Base-by-base conservation (phyloP, 176 grass and related monocot genomes). In the Avena atlantica region DNA sequence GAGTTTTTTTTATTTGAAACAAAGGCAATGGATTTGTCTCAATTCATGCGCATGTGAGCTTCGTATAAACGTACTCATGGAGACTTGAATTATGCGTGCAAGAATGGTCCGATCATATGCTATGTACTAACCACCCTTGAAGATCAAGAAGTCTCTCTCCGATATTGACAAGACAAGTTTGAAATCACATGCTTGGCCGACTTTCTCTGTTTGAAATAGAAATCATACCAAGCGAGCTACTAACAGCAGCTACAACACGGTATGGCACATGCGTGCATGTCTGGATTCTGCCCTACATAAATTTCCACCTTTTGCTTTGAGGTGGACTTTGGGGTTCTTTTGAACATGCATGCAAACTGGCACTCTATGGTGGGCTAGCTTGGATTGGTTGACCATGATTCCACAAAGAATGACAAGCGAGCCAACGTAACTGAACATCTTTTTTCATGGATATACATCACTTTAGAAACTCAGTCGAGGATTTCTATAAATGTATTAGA, bases 301-400 rank as follows among this genome's bases (percentile, higher is more conserved):
- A 16, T 5, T 36, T 69, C 37, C 24, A 8, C n/a, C 14, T 24
- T 37, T 56, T 12, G 16, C 57, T 49, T 36, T 36, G 12, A 4
- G 10, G 75, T 86, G 50, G 83, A 86, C 70, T 66, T 81, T 60
- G 4, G n/a, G 49, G 1, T 62, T 21, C 20, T 51, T 24, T 29
- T 61, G 50, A 70, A 86, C 50, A 52, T 77, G 78, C 19, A 52
- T 82, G 78, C 59, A 80, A 27, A 55, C 20, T 61, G 71, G 83
- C 78, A 83, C 31, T 76, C 34, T 2, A 16, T 78, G 79, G 71
- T 44, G 79, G 84, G 79, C 76, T 86, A 47, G 68, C 12, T 4
- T 78, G 25, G 61, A 78, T 20, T 75, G 2, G 14, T 37, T 82
- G 88, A 19, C 31, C 53, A 10, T 20, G 37, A 23, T 19, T 68